phyloP scores from a whole-genome alignment of 305 asterid genomes.

The Coffea humblotiana region DNA sequence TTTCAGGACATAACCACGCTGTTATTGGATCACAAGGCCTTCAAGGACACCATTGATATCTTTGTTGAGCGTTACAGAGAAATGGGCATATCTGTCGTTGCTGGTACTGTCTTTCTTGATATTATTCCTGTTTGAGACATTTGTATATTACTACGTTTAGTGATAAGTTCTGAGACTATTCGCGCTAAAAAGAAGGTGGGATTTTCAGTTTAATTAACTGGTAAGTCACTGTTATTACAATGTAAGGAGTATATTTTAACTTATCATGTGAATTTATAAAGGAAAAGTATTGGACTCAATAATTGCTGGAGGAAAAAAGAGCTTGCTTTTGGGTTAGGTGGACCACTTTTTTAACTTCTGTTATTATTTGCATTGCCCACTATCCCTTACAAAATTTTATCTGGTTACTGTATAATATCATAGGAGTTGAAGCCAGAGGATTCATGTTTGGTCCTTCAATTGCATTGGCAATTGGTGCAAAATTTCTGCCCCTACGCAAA shows the following conservation, averaged over 20 bases:
- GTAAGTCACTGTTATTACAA: slow-evolving; percentile 3
- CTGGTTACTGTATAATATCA: slow-evolving; percentile 13
- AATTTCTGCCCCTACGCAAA: slow-evolving; percentile 76
- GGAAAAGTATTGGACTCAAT: slow-evolving; percentile 21
- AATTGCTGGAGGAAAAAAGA: slow-evolving; percentile 23
- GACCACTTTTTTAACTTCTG: slow-evolving; percentile 9
- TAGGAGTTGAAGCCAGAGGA: slow-evolving; percentile 95
- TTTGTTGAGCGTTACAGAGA: slow-evolving; percentile 75
- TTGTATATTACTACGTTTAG: background rate
- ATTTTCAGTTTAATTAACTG: background rate
- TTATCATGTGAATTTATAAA: slow-evolving; percentile 17
- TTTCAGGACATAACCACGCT: slow-evolving; percentile 88
- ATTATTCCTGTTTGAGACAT: background rate
- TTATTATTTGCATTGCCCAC: slow-evolving; percentile 3
- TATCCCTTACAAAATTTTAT: background rate
- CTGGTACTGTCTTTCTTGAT: slow-evolving; percentile 46
- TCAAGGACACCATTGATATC: slow-evolving; percentile 73
- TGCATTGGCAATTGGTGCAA: slow-evolving; percentile 86
- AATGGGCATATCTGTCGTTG: slow-evolving; percentile 83
- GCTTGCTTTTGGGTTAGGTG: slow-evolving; percentile 19
- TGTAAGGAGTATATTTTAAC: slow-evolving; percentile 18
- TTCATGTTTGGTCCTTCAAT: slow-evolving; percentile 77
- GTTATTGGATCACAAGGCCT: slow-evolving; percentile 64
- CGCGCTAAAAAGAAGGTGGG: background rate
- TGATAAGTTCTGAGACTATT: background rate